These are phyloP conservation scores for Trichoderma afroharzianum DNA, from an alignment of 2,329 filamentous ascomycete species.

Conservation along the genomic window DNA sequence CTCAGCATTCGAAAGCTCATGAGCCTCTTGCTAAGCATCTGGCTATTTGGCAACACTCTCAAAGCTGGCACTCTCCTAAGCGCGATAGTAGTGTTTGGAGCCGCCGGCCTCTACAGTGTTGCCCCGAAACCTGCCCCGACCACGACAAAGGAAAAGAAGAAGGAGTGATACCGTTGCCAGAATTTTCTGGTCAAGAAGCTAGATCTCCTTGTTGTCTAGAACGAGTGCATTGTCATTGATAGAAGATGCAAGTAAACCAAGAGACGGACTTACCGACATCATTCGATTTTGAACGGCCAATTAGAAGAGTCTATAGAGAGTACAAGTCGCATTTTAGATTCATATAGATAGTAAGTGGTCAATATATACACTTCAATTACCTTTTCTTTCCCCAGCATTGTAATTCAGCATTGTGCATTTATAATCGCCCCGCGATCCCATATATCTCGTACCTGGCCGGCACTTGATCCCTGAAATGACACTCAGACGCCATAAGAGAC, in stretches of 20 bases:
- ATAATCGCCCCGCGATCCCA: neutral
- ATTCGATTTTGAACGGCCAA: neutral
- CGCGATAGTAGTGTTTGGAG: slow-evolving; percentile 81
- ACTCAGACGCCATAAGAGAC: neutral
- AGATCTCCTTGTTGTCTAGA: neutral
- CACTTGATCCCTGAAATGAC: neutral
- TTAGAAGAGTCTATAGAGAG: neutral
- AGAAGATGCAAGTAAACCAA: neutral
- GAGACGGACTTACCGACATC: neutral
- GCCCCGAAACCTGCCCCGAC: slow-evolving; percentile 46
- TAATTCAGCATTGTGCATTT: neutral
- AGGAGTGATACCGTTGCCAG: neutral
- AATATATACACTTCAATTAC: neutral
- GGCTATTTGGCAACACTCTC: slow-evolving; percentile 86
- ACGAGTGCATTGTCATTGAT: neutral
- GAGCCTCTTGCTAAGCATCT: slow-evolving; percentile 85
- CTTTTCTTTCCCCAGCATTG: too few species aligned
- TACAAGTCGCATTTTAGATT: neutral
- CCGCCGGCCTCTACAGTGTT: slow-evolving; percentile 85
- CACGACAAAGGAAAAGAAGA: slow-evolving; percentile 8
- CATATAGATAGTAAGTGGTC: neutral
- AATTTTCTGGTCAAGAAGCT: neutral
- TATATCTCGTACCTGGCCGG: neutral
- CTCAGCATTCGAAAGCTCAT: slow-evolving; percentile 93
- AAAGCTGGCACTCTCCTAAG: slow-evolving; percentile 74